Conservation (phyloP, 2,329 filamentous ascomycete species). For the Sporothrix protearum region DNA sequence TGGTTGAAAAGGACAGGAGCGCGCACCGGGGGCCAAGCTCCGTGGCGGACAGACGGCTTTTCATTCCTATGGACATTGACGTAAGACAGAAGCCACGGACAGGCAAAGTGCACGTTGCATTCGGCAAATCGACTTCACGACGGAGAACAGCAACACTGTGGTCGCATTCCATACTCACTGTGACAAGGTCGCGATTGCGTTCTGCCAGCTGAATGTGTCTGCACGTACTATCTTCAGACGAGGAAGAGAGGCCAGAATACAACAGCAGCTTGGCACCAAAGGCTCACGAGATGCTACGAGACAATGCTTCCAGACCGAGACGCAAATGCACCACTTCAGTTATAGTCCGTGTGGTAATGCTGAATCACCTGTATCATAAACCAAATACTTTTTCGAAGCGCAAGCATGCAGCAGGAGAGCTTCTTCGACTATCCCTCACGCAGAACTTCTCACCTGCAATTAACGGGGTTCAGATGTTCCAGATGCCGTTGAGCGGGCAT, state of each 20-base stretch:
- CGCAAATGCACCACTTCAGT: neutral
- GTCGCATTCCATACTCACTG: neutral
- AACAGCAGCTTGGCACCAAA: neutral
- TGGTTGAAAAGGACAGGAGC: neutral
- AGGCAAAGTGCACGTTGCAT: slow-evolving; percentile 3
- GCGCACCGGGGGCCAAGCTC: slow-evolving; percentile 3
- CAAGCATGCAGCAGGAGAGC: neutral
- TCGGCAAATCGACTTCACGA: neutral
- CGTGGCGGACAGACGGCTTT: slow-evolving; percentile 11
- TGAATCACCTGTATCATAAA: neutral
- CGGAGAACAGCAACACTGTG: neutral
- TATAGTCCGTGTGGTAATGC: neutral
- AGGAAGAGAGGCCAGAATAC: neutral
- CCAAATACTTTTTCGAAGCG: neutral
- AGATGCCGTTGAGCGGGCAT: neutral
- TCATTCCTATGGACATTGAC: neutral
- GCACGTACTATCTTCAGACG: neutral
- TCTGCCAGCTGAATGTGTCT: neutral
- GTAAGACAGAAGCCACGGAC: neutral
- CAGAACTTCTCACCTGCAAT: neutral
- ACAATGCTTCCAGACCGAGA: neutral
- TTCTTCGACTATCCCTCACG: neutral
- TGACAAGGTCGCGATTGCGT: neutral
- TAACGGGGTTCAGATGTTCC: neutral
- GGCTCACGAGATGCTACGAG: neutral